Evolutionary conservation across 495 filamentous ascomycete genomes (phyloP).

Genomic region (Daldinia decipiens): DNA sequence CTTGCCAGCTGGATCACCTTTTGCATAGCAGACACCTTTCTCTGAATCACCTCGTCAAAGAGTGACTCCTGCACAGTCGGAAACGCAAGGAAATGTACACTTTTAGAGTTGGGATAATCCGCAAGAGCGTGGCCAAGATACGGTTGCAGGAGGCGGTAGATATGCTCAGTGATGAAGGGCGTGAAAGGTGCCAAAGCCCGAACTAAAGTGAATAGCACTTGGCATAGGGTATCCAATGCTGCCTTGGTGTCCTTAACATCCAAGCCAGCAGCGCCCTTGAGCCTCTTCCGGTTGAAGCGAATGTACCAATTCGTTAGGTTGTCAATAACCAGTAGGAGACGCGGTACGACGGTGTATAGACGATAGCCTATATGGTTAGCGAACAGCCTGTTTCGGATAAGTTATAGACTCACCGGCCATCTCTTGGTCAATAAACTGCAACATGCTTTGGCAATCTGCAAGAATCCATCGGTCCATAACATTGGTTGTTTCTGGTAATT

Average conservation of each 20-base stretch:
- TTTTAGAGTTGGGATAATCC: conserved; percentile 75
- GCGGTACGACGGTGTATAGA: conserved; percentile 93
- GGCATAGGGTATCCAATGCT: conserved; percentile 95
- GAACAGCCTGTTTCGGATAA: neutral
- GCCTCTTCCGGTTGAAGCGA: conserved; percentile 93
- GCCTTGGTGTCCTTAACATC: conserved; percentile 79
- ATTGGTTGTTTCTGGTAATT: conserved; percentile 76
- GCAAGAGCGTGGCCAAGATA: conserved; percentile 68
- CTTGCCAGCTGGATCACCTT: conserved; percentile 91
- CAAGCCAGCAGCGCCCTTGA: conserved; percentile 92
- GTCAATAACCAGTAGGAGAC: conserved; percentile 87
- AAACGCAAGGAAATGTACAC: conserved; percentile 92
- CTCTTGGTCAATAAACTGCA: conserved; percentile 93
- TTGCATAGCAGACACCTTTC: conserved; percentile 91
- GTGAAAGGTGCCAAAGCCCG: conserved; percentile 92
- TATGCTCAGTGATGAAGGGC: conserved; percentile 93
- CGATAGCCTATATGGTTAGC: conserved; percentile 67
- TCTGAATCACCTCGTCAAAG: conserved; percentile 86
- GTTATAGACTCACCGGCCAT: conserved; percentile 73
- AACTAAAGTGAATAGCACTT: conserved; percentile 89
- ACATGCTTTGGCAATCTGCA: conserved; percentile 89
- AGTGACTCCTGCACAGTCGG: conserved; percentile 88
- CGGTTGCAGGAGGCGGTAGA: conserved; percentile 87
- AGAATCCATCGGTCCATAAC: conserved; percentile 98
- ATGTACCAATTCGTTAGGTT: conserved; percentile 99